Conservation (phyloP, 2,329 filamentous ascomycete species). For the Neofusicoccum cordaticola region DNA sequence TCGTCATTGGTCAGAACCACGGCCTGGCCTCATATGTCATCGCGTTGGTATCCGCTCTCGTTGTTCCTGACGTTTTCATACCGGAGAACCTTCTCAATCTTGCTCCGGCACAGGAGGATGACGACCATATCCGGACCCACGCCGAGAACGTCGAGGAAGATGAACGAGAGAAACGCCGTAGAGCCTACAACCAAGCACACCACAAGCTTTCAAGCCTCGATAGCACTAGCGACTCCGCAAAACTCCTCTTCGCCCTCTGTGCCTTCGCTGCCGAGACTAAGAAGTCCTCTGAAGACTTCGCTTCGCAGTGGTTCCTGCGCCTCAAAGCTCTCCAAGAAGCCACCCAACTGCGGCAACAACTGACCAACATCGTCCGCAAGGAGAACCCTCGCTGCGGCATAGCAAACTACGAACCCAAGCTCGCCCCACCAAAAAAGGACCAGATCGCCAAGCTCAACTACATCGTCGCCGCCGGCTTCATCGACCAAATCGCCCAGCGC, state of each 20-base stretch:
- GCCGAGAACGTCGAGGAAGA: conserved; percentile 71
- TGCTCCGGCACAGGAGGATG: conserved; percentile 42
- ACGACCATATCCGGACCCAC: conserved; percentile 53
- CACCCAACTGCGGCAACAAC: conserved; percentile 75
- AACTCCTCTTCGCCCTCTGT: conserved; percentile 82
- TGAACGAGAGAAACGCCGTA: conserved; percentile 62
- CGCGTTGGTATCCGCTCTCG: conserved; percentile 82
- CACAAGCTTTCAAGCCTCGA: conserved; percentile 78
- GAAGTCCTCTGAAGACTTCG: conserved; percentile 64
- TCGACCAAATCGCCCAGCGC: conserved; percentile 91
- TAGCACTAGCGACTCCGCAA: conserved; percentile 81
- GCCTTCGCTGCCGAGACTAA: conserved; percentile 66
- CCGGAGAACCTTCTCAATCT: conserved; percentile 75
- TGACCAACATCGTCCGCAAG: conserved; percentile 73
- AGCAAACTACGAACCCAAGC: conserved; percentile 41
- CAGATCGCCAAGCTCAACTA: conserved; percentile 78
- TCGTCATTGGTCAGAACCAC: conserved; percentile 82
- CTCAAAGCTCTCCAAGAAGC: conserved; percentile 86
- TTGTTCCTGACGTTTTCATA: conserved; percentile 83
- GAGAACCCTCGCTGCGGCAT: conserved; percentile 59
- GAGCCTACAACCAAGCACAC: conserved; percentile 69
- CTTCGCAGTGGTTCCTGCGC: conserved; percentile 77
- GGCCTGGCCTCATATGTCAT: conserved; percentile 82
- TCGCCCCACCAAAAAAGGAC: conserved; percentile 62
- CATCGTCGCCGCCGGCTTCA: conserved; percentile 86